phyloP scores from a whole-genome alignment of 306 rosid species.

The Lagenaria siceraria region DNA sequence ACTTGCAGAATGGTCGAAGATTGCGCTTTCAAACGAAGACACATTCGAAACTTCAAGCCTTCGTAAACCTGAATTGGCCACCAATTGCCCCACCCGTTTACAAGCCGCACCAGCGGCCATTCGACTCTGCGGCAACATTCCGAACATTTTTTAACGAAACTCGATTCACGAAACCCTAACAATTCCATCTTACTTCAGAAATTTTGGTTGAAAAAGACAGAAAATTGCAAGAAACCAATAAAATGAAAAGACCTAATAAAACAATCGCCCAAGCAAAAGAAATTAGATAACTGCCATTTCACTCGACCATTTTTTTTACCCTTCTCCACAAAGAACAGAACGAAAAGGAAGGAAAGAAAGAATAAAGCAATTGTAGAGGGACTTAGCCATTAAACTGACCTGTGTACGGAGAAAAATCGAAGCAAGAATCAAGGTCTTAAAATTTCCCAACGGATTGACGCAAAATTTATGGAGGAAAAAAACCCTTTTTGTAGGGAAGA shows the following conservation, averaged over 20 bases:
- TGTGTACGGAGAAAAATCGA: not conserved
- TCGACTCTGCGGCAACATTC: slow-evolving; percentile 19
- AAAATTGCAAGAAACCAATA: not conserved
- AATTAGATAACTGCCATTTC: not conserved
- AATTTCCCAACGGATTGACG: not conserved
- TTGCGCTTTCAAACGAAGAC: slow-evolving; percentile 15
- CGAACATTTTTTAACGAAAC: not conserved
- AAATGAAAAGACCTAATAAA: not conserved
- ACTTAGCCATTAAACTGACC: not conserved
- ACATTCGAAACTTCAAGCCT: slow-evolving; percentile 28
- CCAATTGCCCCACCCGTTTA: slow-evolving; percentile 34
- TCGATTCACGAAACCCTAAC: not conserved
- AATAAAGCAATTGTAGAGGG: not conserved
- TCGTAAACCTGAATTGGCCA: slow-evolving; percentile 24
- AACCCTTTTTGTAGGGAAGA: not conserved
- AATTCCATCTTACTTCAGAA: not conserved
- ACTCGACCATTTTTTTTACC: not conserved
- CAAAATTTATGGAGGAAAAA: not conserved
- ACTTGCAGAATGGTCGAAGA: slow-evolving; percentile 14
- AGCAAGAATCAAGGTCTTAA: not conserved
- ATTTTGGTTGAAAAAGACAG: not conserved
- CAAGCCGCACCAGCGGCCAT: slow-evolving; percentile 68
- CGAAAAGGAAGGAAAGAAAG: not conserved
- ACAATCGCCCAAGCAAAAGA: not conserved
- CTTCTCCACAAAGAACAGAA: not conserved